Base-by-base conservation (phyloP, 2,329 filamentous ascomycete genomes). In the Aspergillus fumigatiaffinis region DNA sequence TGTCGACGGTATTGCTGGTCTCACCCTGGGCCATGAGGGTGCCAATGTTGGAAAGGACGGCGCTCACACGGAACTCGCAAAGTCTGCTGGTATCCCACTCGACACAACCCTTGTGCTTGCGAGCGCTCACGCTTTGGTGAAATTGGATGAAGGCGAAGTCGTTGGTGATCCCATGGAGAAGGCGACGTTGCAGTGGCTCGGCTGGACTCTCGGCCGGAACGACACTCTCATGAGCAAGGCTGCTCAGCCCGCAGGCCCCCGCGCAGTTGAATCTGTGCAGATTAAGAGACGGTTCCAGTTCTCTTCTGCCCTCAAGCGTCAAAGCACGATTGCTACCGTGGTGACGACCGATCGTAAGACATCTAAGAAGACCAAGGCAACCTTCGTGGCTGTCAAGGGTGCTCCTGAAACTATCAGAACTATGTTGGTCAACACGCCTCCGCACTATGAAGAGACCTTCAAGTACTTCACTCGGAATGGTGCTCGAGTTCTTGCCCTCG, bases 91-190 rank as follows among this genome's bases (percentile, higher is more conserved):
- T 25, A 85, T 88, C 63, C 86, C 85, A 41, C 80, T 92, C 48
- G 87, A 96, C 66, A 97, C 94, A 0, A 95, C 92, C 8, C 81
- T 99, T 56, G 94, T 97, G 53, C 85, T 99, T 54, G 93, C 94
- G 46, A 96, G 92, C 12, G 94, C 94, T 2, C 94, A 99, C 72
- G 94, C 94, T 46, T 81, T 99, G 28, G 95, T 99, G 51, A 97
- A 93, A 72, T 83, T 99, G 17, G 94, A 99, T 64, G 94, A 99
- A 73, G 94, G 94, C 21, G 94, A 99, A 12, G 89, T 97, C 65
- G 94, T 99, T 48, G 94, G 94, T 68, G 94, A 99, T 70, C 94
- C 94, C 2, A 99, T 99, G 94, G 94, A 99, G 72, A 97, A 97
- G 77, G 94, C 94, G 48, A 97, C 94, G 1, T 80, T 99, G 28